Evolutionary conservation across 106 monocot species (phyloP), one percentile per base, ranked within the genome.

Genomic region (Phalaenopsis equestris): DNA sequence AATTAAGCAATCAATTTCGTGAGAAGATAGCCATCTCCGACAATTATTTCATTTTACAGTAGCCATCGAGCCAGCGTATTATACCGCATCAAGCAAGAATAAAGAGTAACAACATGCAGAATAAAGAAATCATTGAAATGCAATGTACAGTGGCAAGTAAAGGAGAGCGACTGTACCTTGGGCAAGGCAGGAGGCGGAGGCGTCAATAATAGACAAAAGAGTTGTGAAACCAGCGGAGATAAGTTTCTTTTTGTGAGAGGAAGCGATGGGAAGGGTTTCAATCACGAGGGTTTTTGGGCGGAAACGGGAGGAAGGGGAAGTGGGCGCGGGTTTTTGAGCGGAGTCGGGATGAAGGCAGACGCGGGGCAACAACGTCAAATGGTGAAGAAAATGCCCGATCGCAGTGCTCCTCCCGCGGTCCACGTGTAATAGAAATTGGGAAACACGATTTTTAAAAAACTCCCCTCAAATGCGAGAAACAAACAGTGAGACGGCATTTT

Each of bases 211-310:
- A 37, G 89, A 57, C 11, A 65, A 37, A 43, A 86, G 75, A 18
- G 81, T 86, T 21, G 83, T 84, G 79, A 79, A 89, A 9, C 89
- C 84, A 23, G 84, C 81, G 10, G 85, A 56, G 79, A 82, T 47
- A 36, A 88, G 85, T 79, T 86, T 89, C 79, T 81, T 81, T 9
- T 81, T 43, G 67, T 75, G 81, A 12, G 86, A 79, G 8, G 86
- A 45, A 14, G 86, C 75, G 76, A 86, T 81, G 1, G 89, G 89
- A 14, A n/a, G n/a, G n/a, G n/a, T n/a, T 30, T 30, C 30, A 0
- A 30, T 30, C 30, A 30, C 30, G 30, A 30, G 30, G 30, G 30
- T 30, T 30, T 30, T 30, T 30, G 30, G 30, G 30, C 30, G 30
- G 30, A 30, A 30, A 30, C 30, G 30, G 30, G 30, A 30, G 30